Base-by-base conservation (phyloP, 179 eudicot genomes). In the Gypsophila paniculata region DNA sequence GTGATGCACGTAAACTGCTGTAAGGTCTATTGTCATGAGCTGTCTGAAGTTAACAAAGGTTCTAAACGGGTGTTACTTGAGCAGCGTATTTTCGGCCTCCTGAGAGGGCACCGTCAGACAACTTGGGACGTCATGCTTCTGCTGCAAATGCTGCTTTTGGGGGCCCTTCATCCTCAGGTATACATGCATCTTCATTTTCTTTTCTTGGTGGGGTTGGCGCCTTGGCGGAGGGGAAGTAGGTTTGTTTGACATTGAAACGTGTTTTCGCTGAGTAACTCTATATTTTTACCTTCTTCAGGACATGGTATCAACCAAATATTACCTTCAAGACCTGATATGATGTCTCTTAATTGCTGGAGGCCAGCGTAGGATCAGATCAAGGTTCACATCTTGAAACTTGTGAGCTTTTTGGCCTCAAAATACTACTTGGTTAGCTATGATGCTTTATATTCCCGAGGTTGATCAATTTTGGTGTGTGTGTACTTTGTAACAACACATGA, bases 341-440 rank as follows among this genome's bases (percentile, higher is more conserved):
- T 88, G 29, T 71, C 87, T 62, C 79, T 82, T 72, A 83, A 77
- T 75, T 67, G 80, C 82, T 90, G 98, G 96, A 90, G 94, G 79
- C 94, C 94, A 34, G 84, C 78, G 10, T 91, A 80, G 82, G 38
- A 51, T 58, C 51, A 34, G 79, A 57, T 66, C 34, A 68, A 62
- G 38, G 72, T 64, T 63, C 65, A 22, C 65, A 13, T 72, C 70
- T 5, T 49, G 63, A 53, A 48, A 72, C 38, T 63, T 48, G 87
- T 87, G 64, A 75, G 87, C 59, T n/a, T 72, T 57, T 39, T 71
- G 29, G 21, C 44, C 60, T 72, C 61, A 12, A 54, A 61, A 4
- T 58, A 26, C 5, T 51, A 29, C 29, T 14, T 72, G 38, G 63
- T 51, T 53, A 15, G 68, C 57, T 49, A n/a, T n/a, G 25, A 44